Conservation (phyloP, 2,329 filamentous ascomycete genomes). For the Penicillium brasilianum region DNA sequence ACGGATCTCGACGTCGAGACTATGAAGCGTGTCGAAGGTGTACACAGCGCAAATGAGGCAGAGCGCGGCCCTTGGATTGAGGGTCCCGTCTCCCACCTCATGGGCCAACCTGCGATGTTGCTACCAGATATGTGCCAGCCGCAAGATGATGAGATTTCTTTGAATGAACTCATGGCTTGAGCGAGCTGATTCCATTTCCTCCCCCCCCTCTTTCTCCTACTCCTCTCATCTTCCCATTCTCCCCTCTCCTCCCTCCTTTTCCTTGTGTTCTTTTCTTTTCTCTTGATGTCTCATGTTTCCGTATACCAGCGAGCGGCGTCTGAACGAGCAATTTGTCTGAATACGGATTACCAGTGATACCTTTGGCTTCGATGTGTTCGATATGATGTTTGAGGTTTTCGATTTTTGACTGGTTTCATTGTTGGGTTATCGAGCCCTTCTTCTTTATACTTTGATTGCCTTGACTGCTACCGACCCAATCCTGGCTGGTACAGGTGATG, state of each 20-base stretch:
- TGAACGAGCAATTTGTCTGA: conserved; percentile 28
- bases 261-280: conserved; percentile 10
- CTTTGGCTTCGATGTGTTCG: conserved; percentile 18
- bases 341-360: conserved; percentile 28
- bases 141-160: conserved; percentile 39
- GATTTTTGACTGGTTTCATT: conserved; percentile 3
- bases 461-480: conserved; percentile 2
- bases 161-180: conserved; percentile 44
- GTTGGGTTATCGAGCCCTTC: background rate
- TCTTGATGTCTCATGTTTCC: conserved; percentile 25
- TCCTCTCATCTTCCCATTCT: conserved; percentile 12
- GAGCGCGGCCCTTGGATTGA: conserved; percentile 83
- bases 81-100: conserved; percentile 35
- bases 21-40: conserved; percentile 81
- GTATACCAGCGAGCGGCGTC: conserved; percentile 30
- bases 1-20: conserved; percentile 94
- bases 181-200: conserved; percentile 16
- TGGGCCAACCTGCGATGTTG: conserved; percentile 41
- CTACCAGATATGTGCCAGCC: conserved; percentile 36
- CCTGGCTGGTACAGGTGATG: conserved; percentile 17
- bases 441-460: background rate
- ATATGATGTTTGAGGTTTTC: conserved; percentile 5
- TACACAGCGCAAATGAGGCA: conserved; percentile 77
- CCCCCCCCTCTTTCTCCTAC: conserved; percentile 14
- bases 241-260: conserved; percentile 16